A percentile compares a stretch with the other conserved stretches of the same genome.
These are phyloP conservation scores for Andrographis paniculata DNA, from an alignment of 305 asterid species.

Conservation along the genomic window DNA sequence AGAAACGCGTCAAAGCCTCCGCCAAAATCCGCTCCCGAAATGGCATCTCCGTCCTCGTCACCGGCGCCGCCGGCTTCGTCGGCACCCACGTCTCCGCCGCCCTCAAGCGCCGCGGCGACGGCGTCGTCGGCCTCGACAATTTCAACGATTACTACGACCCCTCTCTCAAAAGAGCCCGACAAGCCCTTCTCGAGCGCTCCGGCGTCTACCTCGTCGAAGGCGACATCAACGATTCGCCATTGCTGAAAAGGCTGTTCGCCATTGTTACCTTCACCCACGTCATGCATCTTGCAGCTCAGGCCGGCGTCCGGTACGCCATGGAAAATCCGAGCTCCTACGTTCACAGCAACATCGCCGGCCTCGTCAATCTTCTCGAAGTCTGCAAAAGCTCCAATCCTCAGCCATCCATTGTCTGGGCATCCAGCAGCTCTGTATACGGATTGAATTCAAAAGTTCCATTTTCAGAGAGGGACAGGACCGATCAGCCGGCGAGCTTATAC, in stretches of 20 bases:
- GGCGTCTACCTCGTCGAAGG: constrained; percentile 90
- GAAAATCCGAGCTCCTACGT: constrained; percentile 89
- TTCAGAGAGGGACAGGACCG: constrained; percentile 77
- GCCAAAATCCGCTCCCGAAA: constrained; percentile 76
- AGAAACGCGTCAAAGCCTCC: constrained; percentile 56
- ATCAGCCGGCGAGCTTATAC: constrained; percentile 88
- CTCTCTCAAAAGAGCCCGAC: constrained; percentile 66
- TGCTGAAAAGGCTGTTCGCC: constrained; percentile 64
- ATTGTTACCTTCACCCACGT: constrained; percentile 79
- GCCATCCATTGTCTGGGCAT: constrained; percentile 96
- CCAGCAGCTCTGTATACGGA: constrained; percentile 90
- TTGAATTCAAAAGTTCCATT: constrained; percentile 81
- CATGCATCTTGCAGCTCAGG: constrained; percentile 97
- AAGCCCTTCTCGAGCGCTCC: constrained; percentile 53
- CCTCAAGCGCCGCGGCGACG: constrained; percentile 88
- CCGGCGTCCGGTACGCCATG: constrained; percentile 91
- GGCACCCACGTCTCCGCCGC: constrained; percentile 91
- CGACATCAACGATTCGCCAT: constrained; percentile 61
- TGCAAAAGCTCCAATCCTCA: constrained; percentile 79
- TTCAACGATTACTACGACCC: constrained; percentile 84
- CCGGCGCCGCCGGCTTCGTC: constrained; percentile 94
- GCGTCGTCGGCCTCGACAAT: constrained; percentile 76
- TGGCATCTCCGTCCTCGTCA: constrained; percentile 80
- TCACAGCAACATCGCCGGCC: constrained; percentile 86
- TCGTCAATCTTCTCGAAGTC: constrained; percentile 71